Percentiles rank a stretch among this genome's conserved stretches.
Conservation (phyloP, 495 filamentous ascomycete species). For the Xylaria telfairii region DNA sequence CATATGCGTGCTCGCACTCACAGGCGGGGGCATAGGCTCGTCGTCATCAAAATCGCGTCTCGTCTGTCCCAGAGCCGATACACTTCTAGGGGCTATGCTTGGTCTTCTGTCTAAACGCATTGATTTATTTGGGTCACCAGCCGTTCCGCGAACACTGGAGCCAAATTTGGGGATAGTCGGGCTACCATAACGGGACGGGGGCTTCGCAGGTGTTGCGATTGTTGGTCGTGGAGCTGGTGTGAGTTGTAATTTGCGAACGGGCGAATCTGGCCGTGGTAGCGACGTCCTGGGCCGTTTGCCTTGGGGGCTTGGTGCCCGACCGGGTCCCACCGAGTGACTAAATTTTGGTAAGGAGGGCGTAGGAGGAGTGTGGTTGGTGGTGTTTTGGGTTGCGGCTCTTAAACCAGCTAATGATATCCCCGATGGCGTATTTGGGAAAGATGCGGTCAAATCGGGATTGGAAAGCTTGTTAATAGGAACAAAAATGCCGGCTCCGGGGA, state of each 20-base stretch:
- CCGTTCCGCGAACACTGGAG: slow-evolving; percentile 64
- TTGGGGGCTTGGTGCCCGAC: slow-evolving; percentile 70
- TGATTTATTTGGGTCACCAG: slow-evolving; percentile 63
- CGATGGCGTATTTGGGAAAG: slow-evolving; percentile 71
- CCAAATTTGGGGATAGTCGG: slow-evolving; percentile 71
- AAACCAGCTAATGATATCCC: slow-evolving; percentile 64
- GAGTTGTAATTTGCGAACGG: slow-evolving; percentile 66
- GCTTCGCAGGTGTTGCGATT: slow-evolving; percentile 57
- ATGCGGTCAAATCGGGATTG: slow-evolving; percentile 66
- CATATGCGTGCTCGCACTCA: slow-evolving; percentile 47
- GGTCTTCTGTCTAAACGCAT: slow-evolving; percentile 54
- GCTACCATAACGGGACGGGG: slow-evolving; percentile 63
- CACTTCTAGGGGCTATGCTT: slow-evolving; percentile 60
- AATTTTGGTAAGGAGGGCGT: slow-evolving; percentile 72
- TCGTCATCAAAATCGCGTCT: slow-evolving; percentile 55
- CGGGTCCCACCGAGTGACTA: slow-evolving; percentile 84
- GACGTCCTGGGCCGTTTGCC: slow-evolving; percentile 78
- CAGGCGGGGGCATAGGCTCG: slow-evolving; percentile 61
- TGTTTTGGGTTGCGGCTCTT: slow-evolving; percentile 56
- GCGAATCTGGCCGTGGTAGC: slow-evolving; percentile 84
- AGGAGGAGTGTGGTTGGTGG: slow-evolving; percentile 66
- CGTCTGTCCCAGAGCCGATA: slow-evolving; percentile 55
- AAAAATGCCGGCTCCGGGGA: slow-evolving; percentile 88
- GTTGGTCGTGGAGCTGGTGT: slow-evolving; percentile 63
- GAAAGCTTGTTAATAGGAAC: slow-evolving; percentile 85